Base-by-base conservation (phyloP, 768 basidiomycete species). In the Tulasnella sp. region DNA sequence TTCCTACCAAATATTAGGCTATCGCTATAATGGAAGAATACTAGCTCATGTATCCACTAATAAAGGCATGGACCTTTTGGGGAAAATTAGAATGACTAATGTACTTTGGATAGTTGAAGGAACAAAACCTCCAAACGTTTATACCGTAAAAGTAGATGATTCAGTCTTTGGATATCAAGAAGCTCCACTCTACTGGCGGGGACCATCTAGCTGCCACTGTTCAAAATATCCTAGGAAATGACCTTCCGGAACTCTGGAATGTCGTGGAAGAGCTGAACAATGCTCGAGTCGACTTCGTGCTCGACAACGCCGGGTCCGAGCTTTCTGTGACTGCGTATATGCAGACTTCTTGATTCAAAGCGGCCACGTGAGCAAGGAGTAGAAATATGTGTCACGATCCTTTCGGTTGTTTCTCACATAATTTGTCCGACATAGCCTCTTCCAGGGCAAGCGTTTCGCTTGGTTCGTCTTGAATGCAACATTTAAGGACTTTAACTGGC, bases 391-490 rank as follows among this genome's bases (percentile, higher is more conserved):
- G n/a, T n/a, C n/a, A n/a, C n/a, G n/a, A n/a, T n/a, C n/a, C n/a
- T n/a, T n/a, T n/a, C n/a, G n/a, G n/a, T n/a, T n/a, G n/a, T n/a
- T n/a, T n/a, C n/a, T n/a, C n/a, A n/a, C n/a, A n/a, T n/a, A n/a
- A n/a, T n/a, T n/a, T n/a, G n/a, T n/a, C n/a, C n/a, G n/a, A n/a
- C n/a, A n/a, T n/a, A n/a, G 96, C 52, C 78, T 78, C 56, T 93
- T 98, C 78, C 92, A 98, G 64, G 92, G 92, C 43, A 96, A 95
- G 68, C 82, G 89, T 34, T 87, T 86, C 60, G 78, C 92, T 3
- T 93, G 90, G 90, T 92, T 92, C 63, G 87, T 90, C 28, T 87
- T 83, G 10, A 91, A 95, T 63, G 80, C 93, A 43, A 98, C 91
- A 33, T 81, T 75, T 64, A 83, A 86, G 62, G 92, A 96, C 61